A percentile compares a stretch with the other conserved stretches of the same genome.
phyloP scores from a whole-genome alignment of 352 stramenopile species.

The Globisporangium megalacanthum region DNA sequence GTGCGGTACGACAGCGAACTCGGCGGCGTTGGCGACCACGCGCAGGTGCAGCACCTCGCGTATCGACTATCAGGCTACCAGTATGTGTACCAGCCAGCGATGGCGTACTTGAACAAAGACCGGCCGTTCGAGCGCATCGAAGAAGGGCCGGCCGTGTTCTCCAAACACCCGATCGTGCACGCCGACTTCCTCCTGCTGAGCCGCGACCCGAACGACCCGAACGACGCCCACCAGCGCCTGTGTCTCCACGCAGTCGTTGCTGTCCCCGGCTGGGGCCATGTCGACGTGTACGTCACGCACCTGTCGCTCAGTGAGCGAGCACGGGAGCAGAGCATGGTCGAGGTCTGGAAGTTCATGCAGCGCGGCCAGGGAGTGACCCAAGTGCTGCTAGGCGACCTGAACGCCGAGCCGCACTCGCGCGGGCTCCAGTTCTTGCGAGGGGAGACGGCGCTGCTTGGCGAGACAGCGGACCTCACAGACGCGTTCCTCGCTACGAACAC shows the following conservation, averaged over 20 bases:
- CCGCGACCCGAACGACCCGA: conserved; percentile 73
- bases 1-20: conserved; percentile 82
- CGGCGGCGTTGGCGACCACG: conserved; percentile 47
- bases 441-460: conserved; percentile 36
- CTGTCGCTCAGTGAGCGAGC: conserved; percentile 73
- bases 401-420: conserved; percentile 79
- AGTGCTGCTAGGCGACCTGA: conserved; percentile 81
- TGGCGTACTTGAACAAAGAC: conserved; percentile 72
- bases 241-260: conserved; percentile 76
- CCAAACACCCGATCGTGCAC: conserved; percentile 70
- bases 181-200: conserved; percentile 79
- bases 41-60: conserved; percentile 73
- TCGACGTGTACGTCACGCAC: conserved; percentile 87
- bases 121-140: conserved; percentile 72
- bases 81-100: conserved; percentile 83
- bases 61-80: conserved; percentile 62
- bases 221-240: conserved; percentile 80
- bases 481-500: conserved; percentile 61
- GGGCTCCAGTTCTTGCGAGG: conserved; percentile 79
- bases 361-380: conserved; percentile 55
- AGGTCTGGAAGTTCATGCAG: conserved; percentile 81
- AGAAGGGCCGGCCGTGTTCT: conserved; percentile 80
- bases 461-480: conserved; percentile 68
- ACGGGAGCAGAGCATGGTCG: conserved; percentile 68
- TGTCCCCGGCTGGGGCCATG: conserved; percentile 50